A percentile compares a stretch with the other conserved stretches of the same genome.
phyloP scores from a whole-genome alignment of 1,284 basidiomycete genomes.

The Cutaneotrichosporon arboriforme region DNA sequence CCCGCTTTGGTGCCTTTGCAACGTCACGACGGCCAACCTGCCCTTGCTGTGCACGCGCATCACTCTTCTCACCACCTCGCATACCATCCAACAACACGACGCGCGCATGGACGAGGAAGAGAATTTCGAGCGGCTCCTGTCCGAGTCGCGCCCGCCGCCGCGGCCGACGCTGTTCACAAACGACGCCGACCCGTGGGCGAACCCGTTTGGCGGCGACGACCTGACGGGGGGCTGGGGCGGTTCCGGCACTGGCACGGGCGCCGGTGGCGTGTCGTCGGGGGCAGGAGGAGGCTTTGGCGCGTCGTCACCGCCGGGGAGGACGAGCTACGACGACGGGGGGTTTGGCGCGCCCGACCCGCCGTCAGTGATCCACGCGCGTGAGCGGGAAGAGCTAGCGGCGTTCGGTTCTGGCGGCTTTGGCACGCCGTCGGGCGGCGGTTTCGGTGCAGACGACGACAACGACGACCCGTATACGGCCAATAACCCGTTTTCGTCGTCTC shows the following conservation, averaged over 20 bases:
- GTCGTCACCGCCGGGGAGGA: background rate
- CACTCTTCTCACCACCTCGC: background rate
- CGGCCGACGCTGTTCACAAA: slow-evolving; percentile 26
- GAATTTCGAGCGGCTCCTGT: slow-evolving; percentile 38
- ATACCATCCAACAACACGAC: background rate
- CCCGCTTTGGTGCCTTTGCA: background rate
- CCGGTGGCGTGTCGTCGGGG: too few species aligned
- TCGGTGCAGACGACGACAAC: background rate
- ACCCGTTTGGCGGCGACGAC: slow-evolving; percentile 40
- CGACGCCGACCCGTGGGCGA: slow-evolving; percentile 43
- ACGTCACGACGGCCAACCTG: background rate
- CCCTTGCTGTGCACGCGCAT: background rate
- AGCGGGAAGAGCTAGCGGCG: slow-evolving; percentile 22
- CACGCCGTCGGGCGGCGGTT: background rate
- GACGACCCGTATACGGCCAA: slow-evolving; percentile 3
- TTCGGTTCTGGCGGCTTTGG: slow-evolving; percentile 1
- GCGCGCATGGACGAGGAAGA: slow-evolving; percentile 42
- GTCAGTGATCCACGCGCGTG: slow-evolving; percentile 40
- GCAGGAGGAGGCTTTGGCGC: too few species aligned
- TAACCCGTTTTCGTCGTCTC: slow-evolving; percentile 3
- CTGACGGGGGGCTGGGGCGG: slow-evolving; percentile 7
- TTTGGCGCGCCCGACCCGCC: slow-evolving; percentile 32
- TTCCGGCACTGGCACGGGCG: background rate
- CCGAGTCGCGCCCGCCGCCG: slow-evolving; percentile 30
- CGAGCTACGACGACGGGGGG: background rate